Evolutionary conservation across 2,329 filamentous ascomycete genomes (phyloP), one percentile per base, ranked within the genome.

Genomic region (Lachnum nothofagi): DNA sequence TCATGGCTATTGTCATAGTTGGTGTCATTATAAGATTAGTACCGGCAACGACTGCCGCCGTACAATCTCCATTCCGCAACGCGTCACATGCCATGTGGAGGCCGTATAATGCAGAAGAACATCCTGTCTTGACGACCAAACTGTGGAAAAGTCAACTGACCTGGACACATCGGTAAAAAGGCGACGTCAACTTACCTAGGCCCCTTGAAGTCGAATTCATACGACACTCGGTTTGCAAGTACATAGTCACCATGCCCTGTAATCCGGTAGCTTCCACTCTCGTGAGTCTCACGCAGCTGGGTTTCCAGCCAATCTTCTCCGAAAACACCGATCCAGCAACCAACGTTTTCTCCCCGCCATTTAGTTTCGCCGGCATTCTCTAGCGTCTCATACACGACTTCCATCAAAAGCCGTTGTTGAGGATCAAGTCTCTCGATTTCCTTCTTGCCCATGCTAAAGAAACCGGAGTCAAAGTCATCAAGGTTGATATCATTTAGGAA

Each of bases 81-180:
- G 70, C 73, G 44, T 77, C 72, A n/a, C 72, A 72, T 2, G 75
- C 77, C 33, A 76, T 63, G 57, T 81, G 80, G 74, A 64, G 57
- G 2, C 78, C 72, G 14, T 82, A 66, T 38, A 75, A 76, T 4
- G 73, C 44, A 9, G 50, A 49, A 12, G 46, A 79, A 61, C 79
- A 83, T 19, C 76, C 79, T 0, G 79, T 81, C 17, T 52, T 44
- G 7, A 61, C 19, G 17, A 48, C 52, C 38, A 61, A 47, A 41
- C 52, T 56, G 10, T 24, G 16, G 24, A 24, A 23, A 39, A 19
- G 24, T 37, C 20, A 35, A 37, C 25, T 29, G 17, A 14, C 7
- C 14, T 34, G 10, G 29, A 5, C 4, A 19, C 5, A 22, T 12
- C 22, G 9, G 34, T 9, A n/a, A 9, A 16, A 37, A 6, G 9